Evolutionary conservation across 73 alveolate genomes (phyloP).

Genomic region (Uronychia binucleata): DNA sequence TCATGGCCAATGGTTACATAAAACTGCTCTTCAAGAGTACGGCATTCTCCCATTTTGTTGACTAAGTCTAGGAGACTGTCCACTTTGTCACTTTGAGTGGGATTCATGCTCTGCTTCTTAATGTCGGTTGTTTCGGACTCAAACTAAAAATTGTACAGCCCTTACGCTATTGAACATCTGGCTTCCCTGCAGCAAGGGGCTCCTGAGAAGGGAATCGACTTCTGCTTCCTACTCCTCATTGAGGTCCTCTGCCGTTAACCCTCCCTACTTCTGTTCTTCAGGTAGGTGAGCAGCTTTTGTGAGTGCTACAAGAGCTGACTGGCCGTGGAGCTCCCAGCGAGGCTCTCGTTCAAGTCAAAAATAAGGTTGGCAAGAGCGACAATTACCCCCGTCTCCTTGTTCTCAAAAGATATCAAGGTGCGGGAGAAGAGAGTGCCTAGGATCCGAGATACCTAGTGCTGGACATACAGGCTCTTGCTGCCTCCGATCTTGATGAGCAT

Average conservation of each 20-base stretch:
- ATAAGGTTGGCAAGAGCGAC: slow-evolving; percentile 24
- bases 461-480: neutral
- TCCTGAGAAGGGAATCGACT: slow-evolving; percentile 13
- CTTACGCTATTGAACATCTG: slow-evolving; percentile 29
- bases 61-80: slow-evolving; percentile 3
- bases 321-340: slow-evolving; percentile 30
- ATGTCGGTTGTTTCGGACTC: slow-evolving; percentile 25
- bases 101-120: slow-evolving; percentile 14
- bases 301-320: slow-evolving; percentile 14
- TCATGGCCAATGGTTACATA: neutral
- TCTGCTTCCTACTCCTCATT: slow-evolving; percentile 55
- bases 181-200: slow-evolving; percentile 18
- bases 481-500: neutral
- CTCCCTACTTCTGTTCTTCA: slow-evolving; percentile 25
- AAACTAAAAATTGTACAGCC: slow-evolving; percentile 6
- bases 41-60: slow-evolving; percentile 20
- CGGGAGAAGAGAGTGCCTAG: neutral
- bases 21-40: slow-evolving; percentile 27
- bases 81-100: neutral
- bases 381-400: slow-evolving; percentile 45
- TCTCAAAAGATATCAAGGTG: slow-evolving; percentile 1
- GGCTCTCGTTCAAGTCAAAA: slow-evolving; percentile 10
- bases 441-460: neutral
- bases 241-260: slow-evolving; percentile 16
- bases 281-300: slow-evolving; percentile 20